Base-by-base conservation (phyloP, 2,329 filamentous ascomycete species). In the Calonectria pteridis region DNA sequence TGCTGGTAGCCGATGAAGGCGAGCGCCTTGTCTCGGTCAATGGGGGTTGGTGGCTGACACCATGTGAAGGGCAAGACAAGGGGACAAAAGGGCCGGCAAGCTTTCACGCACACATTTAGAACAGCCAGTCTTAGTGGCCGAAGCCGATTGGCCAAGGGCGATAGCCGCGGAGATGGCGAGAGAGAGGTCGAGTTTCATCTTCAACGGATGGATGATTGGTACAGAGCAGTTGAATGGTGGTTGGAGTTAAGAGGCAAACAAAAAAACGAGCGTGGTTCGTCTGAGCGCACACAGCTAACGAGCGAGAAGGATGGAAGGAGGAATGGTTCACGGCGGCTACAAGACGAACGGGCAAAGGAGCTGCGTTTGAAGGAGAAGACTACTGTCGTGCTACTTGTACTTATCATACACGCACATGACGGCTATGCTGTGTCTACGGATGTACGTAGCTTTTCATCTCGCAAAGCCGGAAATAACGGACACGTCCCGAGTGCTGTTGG, bases 91-190 rank as follows among this genome's bases (percentile, higher is more conserved):
- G 23, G 18, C 11, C 43, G 43, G 43, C 7, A 46, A 37, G 20
- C 11, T 35, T 20, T 64, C 29, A 49, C 69, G 53, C 46, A 71
- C 69, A 28, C 69, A 71, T 67, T 37, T 66, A n/a, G 37, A 23
- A 35, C 58, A 64, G 1, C 35, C 14, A 7, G 67, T 37, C 20
- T 40, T 55, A 35, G 28, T 53, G 53, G 63, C 43, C 6, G 51
- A 62, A n/a, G 40, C 31, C 16, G 31, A 67, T 35, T 51, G 51
- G n/a, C 26, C n/a, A 16, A 67, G 18, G 10, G 37, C 13, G 11
- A 51, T 31, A 20, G 51, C 63, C n/a, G 69, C 62, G 1, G 69
- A 51, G 40, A 28, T 43, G 31, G 53, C 63, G 16, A 59, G 62
- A 16, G 4, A 40, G 31, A 62, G 23, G 6, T 43, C 29, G 67